Base-by-base conservation (phyloP, 2,329 filamentous ascomycete species). In the Colletotrichum tropicicola region DNA sequence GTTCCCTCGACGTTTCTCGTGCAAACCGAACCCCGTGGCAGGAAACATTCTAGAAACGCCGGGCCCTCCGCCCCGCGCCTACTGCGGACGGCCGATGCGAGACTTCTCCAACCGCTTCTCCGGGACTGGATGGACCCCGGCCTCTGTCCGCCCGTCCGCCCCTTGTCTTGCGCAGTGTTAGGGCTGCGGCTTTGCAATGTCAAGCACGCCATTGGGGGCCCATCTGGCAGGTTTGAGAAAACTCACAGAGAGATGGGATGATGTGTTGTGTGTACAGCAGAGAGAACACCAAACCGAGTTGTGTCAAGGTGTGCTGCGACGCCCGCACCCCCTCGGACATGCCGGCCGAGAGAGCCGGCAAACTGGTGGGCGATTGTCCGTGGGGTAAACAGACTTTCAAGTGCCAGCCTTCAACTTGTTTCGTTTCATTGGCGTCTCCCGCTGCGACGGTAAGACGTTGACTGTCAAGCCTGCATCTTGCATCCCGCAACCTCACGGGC, bases 61-160 rank as follows among this genome's bases (percentile, higher is more conserved):
- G 23, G 9, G 21, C 6, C 48, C 10, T 51, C 32, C 17, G 27
- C 7, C 30, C 21, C 21, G 35, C 23, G 12, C 43, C 57, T 10
- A 61, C 23, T 51, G 30, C n/a, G 58, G 35, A 41, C 6, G 19
- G 28, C 44, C 62, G 57, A 65, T 65, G 62, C 62, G 62, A 45
- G 17, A 28, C 7, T 44, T 62, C 62, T 44, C 43, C 62, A 65
- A 12, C 44, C 15, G 62, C 44, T 65, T 37, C 49, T 65, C 57
- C 62, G 57, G 57, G 30, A 21, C 27, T 19, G 25, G 21, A 13
- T n/a, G 25, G 19, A 35, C 8, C 48, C 48, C 41, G 41, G 41
- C 15, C 39, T 2, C 9, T 44, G 15, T 47, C 39, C 41, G 54
- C 30, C 54, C 23, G 32, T 28, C 35, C 30, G 23, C 13, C 41